A percentile compares a stretch with the other conserved stretches of the same genome.
phyloP scores from a whole-genome alignment of 2,329 filamentous ascomycete species.

The Ilyonectria robusta region DNA sequence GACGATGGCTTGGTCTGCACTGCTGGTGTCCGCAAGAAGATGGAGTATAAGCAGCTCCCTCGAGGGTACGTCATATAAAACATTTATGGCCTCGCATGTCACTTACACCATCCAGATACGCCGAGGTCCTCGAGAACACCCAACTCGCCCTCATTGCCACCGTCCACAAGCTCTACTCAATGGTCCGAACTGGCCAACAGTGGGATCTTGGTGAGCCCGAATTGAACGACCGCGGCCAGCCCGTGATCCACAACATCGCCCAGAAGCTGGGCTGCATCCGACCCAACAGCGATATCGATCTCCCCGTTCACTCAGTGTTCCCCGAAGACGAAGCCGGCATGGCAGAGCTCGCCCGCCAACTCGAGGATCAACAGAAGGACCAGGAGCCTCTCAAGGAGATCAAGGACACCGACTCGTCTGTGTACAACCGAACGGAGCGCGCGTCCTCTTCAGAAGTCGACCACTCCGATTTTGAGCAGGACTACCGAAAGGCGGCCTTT shows the following conservation, averaged over 20 bases:
- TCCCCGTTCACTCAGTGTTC: slow-evolving; percentile 71
- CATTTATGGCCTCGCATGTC: slow-evolving; percentile 7
- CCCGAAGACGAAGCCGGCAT: slow-evolving; percentile 74
- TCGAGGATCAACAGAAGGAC: slow-evolving; percentile 63
- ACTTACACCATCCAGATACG: slow-evolving; percentile 63
- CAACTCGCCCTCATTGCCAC: slow-evolving; percentile 76
- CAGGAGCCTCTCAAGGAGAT: slow-evolving; percentile 52
- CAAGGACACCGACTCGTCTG: slow-evolving; percentile 46
- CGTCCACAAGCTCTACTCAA: slow-evolving; percentile 75
- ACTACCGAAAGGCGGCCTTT: slow-evolving; percentile 66
- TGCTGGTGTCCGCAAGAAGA: slow-evolving; percentile 75
- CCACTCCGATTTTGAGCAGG: slow-evolving; percentile 68
- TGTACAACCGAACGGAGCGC: slow-evolving; percentile 57
- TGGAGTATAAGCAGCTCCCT: slow-evolving; percentile 77
- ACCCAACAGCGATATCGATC: slow-evolving; percentile 72
- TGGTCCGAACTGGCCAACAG: slow-evolving; percentile 70
- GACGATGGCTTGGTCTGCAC: slow-evolving; percentile 76
- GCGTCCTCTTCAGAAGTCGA: slow-evolving; percentile 70
- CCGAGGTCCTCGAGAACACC: slow-evolving; percentile 75
- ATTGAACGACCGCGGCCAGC: slow-evolving; percentile 73
- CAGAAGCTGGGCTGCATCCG: slow-evolving; percentile 75
- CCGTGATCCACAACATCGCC: slow-evolving; percentile 76
- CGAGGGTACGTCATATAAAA: slow-evolving; percentile 63
- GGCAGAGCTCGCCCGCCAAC: slow-evolving; percentile 68
- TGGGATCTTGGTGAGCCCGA: slow-evolving; percentile 77